Base-by-base conservation (phyloP, 495 filamentous ascomycete genomes). In the Parachaetomium inaequale region DNA sequence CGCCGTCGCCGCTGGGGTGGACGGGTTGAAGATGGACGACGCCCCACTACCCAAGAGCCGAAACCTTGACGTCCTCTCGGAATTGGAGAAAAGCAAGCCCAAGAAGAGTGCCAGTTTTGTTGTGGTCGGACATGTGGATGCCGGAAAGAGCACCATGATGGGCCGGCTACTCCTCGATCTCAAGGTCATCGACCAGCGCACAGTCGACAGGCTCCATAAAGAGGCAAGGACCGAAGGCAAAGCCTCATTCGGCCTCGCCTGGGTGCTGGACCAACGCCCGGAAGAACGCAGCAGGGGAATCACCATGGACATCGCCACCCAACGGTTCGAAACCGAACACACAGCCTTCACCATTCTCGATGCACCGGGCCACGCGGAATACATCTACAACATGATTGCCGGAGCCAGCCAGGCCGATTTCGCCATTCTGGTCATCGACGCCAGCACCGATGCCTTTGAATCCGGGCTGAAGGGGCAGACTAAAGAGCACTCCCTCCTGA, bases 361-460 rank as follows among this genome's bases (percentile, higher is more conserved):
- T 74, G 91, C 94, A 1, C 94, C 94, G 2, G 94, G 94, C 0
- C 94, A 98, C 74, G 82, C 85, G 65, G 95, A 98, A 68, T 98
- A 98, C 71, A 90, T 98, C 43, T 94, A 94, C 2, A 98, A 96
- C 73, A 98, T 98, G 94, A 97, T 98, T 69, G 95, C 93, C 4
- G 94, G 94, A 0, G 92, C 93, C 26, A 91, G 88, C 43, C 93
- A 97, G 74, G 94, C 94, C 3, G 95, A 98, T 73, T 96, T 98
- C 71, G 95, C 93, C 0, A 88, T 98, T 10, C 79, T 98, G 6
- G 94, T 98, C 36, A 89, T 98, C 55, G 94, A 98, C 72, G 87
- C 94, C 25, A 85, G 87, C 55, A 88, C 83, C 0, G 92, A 93
- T 25, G 91, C 90, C 26, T 97, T 97, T 64, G 94, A 98, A 71